These are phyloP conservation scores for Paramecium pentaurelia DNA, from an alignment of 73 alveolate genomes.

Conservation along the genomic window DNA sequence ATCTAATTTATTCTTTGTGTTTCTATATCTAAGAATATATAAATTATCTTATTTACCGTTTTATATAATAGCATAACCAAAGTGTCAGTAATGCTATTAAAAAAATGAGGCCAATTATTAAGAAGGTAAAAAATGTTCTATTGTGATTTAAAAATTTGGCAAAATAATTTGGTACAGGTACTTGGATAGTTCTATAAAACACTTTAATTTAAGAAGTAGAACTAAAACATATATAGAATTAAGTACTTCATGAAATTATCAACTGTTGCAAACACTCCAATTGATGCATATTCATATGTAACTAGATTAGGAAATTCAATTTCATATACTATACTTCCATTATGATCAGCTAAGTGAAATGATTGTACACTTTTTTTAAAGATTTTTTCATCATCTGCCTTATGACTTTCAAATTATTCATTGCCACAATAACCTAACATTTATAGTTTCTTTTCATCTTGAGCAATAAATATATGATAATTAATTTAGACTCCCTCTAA, in stretches of 20 bases:
- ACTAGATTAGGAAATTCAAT: slow-evolving; percentile 4
- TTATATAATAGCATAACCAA: slow-evolving; percentile 36
- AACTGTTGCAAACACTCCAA: slow-evolving; percentile 33
- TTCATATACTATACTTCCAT: not conserved
- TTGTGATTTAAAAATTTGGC: not conserved
- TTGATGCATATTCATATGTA: not conserved
- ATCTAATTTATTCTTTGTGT: not conserved
- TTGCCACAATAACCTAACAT: slow-evolving; percentile 11
- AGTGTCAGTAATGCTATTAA: not conserved
- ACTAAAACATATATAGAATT: not conserved
- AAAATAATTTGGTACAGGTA: slow-evolving; percentile 29
- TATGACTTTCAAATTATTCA: not conserved
- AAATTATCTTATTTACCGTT: not conserved
- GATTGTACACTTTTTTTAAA: not conserved
- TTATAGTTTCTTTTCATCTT: not conserved
- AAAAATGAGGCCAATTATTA: not conserved
- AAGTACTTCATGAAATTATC: not conserved
- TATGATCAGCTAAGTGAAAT: not conserved
- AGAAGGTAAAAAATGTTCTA: not conserved
- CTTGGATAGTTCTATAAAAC: not conserved
- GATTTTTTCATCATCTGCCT: not conserved
- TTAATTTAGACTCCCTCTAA: not conserved
- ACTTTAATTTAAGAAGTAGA: not conserved
- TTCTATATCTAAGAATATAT: not conserved
- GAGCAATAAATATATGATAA: slow-evolving; percentile 13